These are phyloP conservation scores for Cerioporus squamosus DNA, from an alignment of 1,284 basidiomycete species.

Conservation along the genomic window DNA sequence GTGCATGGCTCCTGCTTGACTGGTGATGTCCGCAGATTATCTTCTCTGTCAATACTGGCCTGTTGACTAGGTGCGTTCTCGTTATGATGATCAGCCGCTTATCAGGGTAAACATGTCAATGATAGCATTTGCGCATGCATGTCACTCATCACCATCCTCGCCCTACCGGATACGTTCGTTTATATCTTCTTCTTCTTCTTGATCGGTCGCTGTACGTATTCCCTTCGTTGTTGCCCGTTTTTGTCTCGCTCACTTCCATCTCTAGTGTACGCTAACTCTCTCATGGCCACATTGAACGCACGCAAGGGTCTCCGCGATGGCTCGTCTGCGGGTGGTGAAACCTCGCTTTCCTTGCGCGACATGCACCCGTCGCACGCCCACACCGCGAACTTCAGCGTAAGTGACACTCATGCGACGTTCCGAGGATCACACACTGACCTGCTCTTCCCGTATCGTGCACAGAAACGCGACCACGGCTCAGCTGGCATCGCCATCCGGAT, in stretches of 20 bases:
- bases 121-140: background rate
- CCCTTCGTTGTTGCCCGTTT: constrained; percentile 1
- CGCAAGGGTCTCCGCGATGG: constrained; percentile 48
- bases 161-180: constrained; percentile 51
- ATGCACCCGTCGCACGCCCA: constrained; percentile 18
- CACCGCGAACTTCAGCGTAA: background rate
- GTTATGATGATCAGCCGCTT: background rate
- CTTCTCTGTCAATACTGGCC: constrained; percentile 57
- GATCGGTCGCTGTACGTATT: constrained; percentile 47
- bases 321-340: constrained; percentile 25
- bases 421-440: too few relatives aligned
- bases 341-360: constrained; percentile 50
- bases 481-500: constrained; percentile 3
- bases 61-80: constrained; percentile 43
- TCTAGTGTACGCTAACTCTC: constrained; percentile 55
- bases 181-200: constrained; percentile 62
- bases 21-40: constrained; percentile 42
- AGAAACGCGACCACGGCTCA: background rate
- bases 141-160: constrained; percentile 43
- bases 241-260: constrained; percentile 6
- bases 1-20: background rate
- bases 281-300: constrained; percentile 57
- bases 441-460: too few relatives aligned
- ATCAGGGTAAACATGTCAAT: background rate
- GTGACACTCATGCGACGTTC: too few relatives aligned